Evolutionary conservation across 2,329 filamentous ascomycete species (phyloP).

Genomic region (Diplodia corticola): DNA sequence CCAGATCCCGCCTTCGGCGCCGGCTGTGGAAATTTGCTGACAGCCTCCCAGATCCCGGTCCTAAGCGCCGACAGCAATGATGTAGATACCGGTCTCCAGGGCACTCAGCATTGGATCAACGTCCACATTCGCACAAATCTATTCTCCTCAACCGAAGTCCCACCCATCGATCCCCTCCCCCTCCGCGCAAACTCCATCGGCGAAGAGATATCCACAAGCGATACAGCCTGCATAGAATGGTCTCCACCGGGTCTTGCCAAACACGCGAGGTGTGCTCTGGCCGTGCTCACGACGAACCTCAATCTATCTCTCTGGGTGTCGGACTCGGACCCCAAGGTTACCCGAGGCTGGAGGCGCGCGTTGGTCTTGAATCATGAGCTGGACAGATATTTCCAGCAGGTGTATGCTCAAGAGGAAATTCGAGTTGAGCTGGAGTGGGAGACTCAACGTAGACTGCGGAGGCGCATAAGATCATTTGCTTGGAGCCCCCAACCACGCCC

Average conservation of each 20-base stretch:
- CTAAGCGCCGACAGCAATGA: slow-evolving; percentile 32
- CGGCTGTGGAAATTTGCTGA: not conserved
- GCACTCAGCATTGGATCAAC: slow-evolving; percentile 34
- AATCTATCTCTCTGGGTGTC: slow-evolving; percentile 59
- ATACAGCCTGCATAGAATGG: slow-evolving; percentile 55
- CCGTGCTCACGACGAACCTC: slow-evolving; percentile 58
- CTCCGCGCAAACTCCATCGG: slow-evolving; percentile 56
- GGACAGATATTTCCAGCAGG: slow-evolving; percentile 38
- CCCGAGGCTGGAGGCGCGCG: slow-evolving; percentile 53
- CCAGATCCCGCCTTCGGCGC: not conserved
- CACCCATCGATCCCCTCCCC: slow-evolving; percentile 47
- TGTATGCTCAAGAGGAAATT: slow-evolving; percentile 26
- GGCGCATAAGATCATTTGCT: slow-evolving; percentile 45
- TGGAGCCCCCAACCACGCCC: slow-evolving; percentile 39
- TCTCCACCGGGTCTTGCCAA: slow-evolving; percentile 57
- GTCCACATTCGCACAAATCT: slow-evolving; percentile 50
- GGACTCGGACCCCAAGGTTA: slow-evolving; percentile 43
- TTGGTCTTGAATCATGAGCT: slow-evolving; percentile 55
- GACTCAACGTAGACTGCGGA: slow-evolving; percentile 41
- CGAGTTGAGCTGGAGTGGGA: slow-evolving; percentile 26
- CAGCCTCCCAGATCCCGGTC: slow-evolving; percentile 37
- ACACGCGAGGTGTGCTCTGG: slow-evolving; percentile 56
- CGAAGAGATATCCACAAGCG: slow-evolving; percentile 58
- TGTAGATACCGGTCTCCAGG: slow-evolving; percentile 33
- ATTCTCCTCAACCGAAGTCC: slow-evolving; percentile 54